Percentiles rank a stretch among this genome's conserved stretches.
Conservation (phyloP, 1,284 basidiomycete genomes). For the Inonotus obliquus region DNA sequence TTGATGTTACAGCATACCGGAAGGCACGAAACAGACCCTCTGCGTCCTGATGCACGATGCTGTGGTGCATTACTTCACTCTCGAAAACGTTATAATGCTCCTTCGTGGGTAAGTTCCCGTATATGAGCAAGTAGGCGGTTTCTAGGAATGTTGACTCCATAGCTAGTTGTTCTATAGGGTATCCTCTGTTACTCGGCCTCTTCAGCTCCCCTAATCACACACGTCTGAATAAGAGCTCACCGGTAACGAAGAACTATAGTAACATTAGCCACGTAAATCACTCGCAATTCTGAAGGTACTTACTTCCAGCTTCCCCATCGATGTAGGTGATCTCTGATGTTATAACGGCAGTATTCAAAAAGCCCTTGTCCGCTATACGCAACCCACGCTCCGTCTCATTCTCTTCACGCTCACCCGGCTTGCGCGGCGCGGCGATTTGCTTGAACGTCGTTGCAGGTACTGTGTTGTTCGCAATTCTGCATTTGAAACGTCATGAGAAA, state of each 20-base stretch:
- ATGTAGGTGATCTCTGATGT: constrained; percentile 82
- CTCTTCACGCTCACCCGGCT: constrained; percentile 64
- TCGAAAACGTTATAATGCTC: constrained; percentile 60
- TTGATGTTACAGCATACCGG: constrained; percentile 38
- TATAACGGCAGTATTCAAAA: constrained; percentile 84
- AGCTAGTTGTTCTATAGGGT: constrained; percentile 87
- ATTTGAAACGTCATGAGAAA: background rate
- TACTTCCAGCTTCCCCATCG: constrained; percentile 78
- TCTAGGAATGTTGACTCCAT: constrained; percentile 76
- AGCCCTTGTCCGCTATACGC: constrained; percentile 74
- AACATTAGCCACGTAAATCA: background rate
- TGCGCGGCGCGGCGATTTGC: constrained; percentile 53
- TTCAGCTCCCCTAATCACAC: background rate
- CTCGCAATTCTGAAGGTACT: constrained; percentile 22
- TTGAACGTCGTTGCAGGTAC: constrained; percentile 81
- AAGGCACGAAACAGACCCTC: constrained; percentile 79
- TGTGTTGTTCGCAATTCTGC: constrained; percentile 71
- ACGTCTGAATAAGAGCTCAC: constrained; percentile 30
- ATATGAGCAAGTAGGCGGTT: constrained; percentile 81
- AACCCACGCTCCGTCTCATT: constrained; percentile 81
- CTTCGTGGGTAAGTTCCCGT: constrained; percentile 73
- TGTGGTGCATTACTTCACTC: constrained; percentile 74
- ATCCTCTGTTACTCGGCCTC: constrained; percentile 52
- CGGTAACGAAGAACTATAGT: constrained; percentile 64
- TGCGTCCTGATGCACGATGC: constrained; percentile 72